phyloP scores from a whole-genome alignment of 1,139 yeast species.

The Hanseniaspora gamundiae region DNA sequence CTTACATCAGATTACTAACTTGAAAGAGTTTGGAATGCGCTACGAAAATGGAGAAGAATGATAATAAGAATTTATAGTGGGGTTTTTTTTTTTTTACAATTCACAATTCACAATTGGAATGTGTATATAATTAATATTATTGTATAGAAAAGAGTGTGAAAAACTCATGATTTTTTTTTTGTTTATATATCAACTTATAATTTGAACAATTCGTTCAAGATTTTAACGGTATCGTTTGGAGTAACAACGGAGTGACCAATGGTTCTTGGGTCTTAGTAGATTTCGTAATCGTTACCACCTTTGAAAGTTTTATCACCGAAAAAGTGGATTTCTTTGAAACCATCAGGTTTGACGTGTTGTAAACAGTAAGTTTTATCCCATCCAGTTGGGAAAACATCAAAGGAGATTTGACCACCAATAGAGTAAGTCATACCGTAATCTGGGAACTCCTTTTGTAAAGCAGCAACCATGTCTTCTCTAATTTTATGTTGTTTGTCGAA shows the following conservation, averaged over 20 bases:
- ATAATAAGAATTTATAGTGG: neutral
- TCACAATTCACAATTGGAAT: neutral
- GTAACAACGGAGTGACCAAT: conserved; percentile 85
- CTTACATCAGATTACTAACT: conserved; percentile 76
- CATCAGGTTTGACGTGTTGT: conserved; percentile 78
- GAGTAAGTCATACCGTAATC: conserved; percentile 86
- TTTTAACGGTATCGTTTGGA: conserved; percentile 80
- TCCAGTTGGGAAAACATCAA: conserved; percentile 99
- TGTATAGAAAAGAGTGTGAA: too few relatives aligned
- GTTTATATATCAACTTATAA: conserved; percentile 9
- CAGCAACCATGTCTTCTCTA: conserved; percentile 73
- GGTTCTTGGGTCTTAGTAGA: conserved; percentile 81
- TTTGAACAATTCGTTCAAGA: conserved; percentile 68
- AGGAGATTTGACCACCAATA: conserved; percentile 97
- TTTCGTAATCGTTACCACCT: conserved; percentile 99
- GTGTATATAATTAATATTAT: too few relatives aligned
- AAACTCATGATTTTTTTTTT: too few relatives aligned
- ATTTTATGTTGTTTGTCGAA: conserved; percentile 69
- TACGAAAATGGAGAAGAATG: neutral
- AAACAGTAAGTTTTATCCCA: conserved; percentile 99
- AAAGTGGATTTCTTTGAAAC: conserved; percentile 83
- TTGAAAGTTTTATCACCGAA: conserved; percentile 95
- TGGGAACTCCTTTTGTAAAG: conserved; percentile 70
- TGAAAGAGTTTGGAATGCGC: too few relatives aligned
- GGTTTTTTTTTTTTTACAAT: neutral